These are phyloP conservation scores for Debaryomycetaceae sp. DNA, from an alignment of 1,139 yeast genomes.

Conservation along the genomic window DNA sequence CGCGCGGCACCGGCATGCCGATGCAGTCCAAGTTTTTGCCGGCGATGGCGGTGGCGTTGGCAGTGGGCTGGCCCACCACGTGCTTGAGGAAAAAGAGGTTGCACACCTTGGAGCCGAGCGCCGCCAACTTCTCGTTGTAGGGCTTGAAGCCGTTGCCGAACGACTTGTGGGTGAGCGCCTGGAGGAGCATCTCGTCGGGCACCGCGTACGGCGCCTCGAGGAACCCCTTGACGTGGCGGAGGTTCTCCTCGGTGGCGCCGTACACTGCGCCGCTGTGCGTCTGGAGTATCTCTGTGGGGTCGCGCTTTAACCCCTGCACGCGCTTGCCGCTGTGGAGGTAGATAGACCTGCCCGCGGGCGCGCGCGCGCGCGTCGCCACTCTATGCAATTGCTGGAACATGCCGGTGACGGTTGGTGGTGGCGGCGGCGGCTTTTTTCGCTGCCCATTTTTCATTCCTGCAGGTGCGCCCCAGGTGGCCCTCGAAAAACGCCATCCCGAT, in stretches of 20 bases:
- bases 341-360: slow-evolving; percentile 19
- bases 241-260: slow-evolving; percentile 47
- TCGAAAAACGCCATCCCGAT: too few species aligned
- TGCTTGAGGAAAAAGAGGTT: slow-evolving; percentile 55
- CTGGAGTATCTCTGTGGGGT: slow-evolving; percentile 61
- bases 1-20: slow-evolving; percentile 53
- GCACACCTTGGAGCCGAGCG: slow-evolving; percentile 72
- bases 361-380: too few species aligned
- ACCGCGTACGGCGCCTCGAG: slow-evolving; percentile 35
- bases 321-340: slow-evolving; percentile 55
- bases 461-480: too few species aligned
- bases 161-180: slow-evolving; percentile 86
- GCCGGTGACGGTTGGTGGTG: too few species aligned
- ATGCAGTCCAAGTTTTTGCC: slow-evolving; percentile 60
- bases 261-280: slow-evolving; percentile 59
- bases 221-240: slow-evolving; percentile 44
- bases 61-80: slow-evolving; percentile 34
- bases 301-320: slow-evolving; percentile 70
- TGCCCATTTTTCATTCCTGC: too few species aligned
- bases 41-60: slow-evolving; percentile 38
- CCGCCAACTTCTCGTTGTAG: slow-evolving; percentile 77
- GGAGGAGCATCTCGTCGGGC: slow-evolving; percentile 59
- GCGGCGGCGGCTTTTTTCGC: too few species aligned
- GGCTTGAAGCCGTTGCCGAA: slow-evolving; percentile 90
- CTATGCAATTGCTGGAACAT: too few species aligned